A percentile compares a stretch with the other conserved stretches of the same genome.
phyloP scores from a whole-genome alignment of 2,329 filamentous ascomycete genomes.

The Phialophora tarda region DNA sequence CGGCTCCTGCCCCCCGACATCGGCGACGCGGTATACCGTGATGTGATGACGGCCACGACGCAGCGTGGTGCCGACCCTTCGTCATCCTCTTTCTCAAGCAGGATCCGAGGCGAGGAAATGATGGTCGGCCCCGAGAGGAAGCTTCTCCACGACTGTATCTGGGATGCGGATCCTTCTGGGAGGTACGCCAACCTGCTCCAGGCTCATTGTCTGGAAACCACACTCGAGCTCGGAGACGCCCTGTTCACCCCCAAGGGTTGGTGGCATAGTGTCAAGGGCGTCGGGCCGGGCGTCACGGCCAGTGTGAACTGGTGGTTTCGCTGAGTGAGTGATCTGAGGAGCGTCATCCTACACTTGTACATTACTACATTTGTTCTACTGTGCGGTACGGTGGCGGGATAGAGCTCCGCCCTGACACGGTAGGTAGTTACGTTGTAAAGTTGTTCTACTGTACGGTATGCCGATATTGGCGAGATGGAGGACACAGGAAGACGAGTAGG shows the following conservation, averaged over 20 bases:
- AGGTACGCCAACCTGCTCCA: conserved; percentile 39
- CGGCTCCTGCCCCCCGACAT: conserved; percentile 70
- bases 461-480: too few species aligned
- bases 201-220: conserved; percentile 55
- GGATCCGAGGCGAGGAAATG: conserved; percentile 82
- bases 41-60: conserved; percentile 45
- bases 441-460: too few species aligned
- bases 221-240: conserved; percentile 69
- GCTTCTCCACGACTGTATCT: conserved; percentile 71
- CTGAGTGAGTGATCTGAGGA: conserved; percentile 47
- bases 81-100: conserved; percentile 45
- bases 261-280: conserved; percentile 83
- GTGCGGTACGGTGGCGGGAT: too few species aligned
- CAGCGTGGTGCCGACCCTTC: conserved; percentile 37
- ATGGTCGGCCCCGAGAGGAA: conserved; percentile 78
- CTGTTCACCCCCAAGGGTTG: conserved; percentile 81
- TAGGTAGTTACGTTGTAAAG: too few species aligned
- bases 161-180: conserved; percentile 53
- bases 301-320: conserved; percentile 83
- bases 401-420: too few species aligned
- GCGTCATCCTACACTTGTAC: neutral
- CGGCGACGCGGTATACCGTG: conserved; percentile 69
- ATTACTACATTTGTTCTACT: too few species aligned
- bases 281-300: conserved; percentile 62
- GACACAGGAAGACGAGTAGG: too few species aligned